These are phyloP conservation scores for Rhizoclosmatium globosum DNA, from an alignment of 192 early-diverging fungal genomes.

Conservation along the genomic window DNA sequence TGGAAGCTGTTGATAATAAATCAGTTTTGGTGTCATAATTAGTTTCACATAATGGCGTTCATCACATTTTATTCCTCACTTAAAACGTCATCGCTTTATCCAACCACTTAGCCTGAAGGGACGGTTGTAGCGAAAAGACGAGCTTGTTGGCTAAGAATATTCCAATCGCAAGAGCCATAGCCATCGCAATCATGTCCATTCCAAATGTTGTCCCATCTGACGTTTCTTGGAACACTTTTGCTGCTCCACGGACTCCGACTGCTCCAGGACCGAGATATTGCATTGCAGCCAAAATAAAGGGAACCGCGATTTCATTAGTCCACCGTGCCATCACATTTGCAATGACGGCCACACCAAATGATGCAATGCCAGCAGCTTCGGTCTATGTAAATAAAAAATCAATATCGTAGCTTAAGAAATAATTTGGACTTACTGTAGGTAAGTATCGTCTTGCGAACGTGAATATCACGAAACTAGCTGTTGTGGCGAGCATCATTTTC, in stretches of 20 bases:
- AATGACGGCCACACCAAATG: slow-evolving; percentile 21
- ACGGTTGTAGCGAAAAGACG: neutral
- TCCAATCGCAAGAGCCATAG: slow-evolving; percentile 21
- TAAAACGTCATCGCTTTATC: slow-evolving; percentile 16
- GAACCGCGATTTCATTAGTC: slow-evolving; percentile 33
- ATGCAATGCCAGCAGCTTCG: slow-evolving; percentile 21
- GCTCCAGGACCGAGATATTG: slow-evolving; percentile 29
- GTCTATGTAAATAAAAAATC: slow-evolving; percentile 1
- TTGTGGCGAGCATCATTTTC: slow-evolving; percentile 14
- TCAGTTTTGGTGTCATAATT: no score
- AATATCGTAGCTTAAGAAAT: neutral
- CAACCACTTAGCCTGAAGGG: slow-evolving; percentile 10
- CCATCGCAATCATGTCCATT: slow-evolving; percentile 29
- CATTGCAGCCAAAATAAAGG: slow-evolving; percentile 26
- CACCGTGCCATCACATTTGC: slow-evolving; percentile 26
- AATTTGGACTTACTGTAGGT: neutral
- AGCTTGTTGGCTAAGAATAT: slow-evolving; percentile 22
- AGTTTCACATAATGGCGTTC: no score
- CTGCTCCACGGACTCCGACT: slow-evolving; percentile 12
- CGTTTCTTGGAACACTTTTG: slow-evolving; percentile 2
- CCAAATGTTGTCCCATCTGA: slow-evolving; percentile 21
- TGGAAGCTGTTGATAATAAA: no score
- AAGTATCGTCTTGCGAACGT: neutral
- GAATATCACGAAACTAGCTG: slow-evolving; percentile 15
- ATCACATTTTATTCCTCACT: neutral